phyloP scores from a whole-genome alignment of 371 early-diverging fungal genomes.

The Mucor plumbeus region DNA sequence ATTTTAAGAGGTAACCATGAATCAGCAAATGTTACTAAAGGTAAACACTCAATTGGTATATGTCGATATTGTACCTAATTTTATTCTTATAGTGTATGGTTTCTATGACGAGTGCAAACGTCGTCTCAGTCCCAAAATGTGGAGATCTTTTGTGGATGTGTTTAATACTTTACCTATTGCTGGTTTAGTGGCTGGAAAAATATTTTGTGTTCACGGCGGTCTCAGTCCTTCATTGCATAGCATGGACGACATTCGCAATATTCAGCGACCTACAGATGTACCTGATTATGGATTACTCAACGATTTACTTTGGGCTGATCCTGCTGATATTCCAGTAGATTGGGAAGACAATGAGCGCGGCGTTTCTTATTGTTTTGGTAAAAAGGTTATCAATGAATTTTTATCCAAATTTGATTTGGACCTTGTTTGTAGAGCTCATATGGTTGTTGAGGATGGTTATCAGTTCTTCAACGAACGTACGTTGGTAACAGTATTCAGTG shows the following conservation, averaged over 20 bases:
- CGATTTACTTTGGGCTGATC: conserved; percentile 95
- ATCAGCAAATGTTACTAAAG: conserved; percentile 91
- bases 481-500: conserved; percentile 97
- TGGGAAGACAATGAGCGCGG: conserved; percentile 99
- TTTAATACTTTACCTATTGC: conserved; percentile 98
- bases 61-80: neutral
- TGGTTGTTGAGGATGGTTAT: conserved; percentile 99
- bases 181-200: conserved; percentile 95
- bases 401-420: conserved; percentile 82
- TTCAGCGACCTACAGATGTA: conserved; percentile 94
- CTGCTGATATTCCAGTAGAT: conserved; percentile 74
- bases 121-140: conserved; percentile 90
- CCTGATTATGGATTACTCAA: conserved; percentile 92
- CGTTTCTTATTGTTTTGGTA: conserved; percentile 95
- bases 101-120: conserved; percentile 99
- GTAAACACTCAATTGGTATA: neutral
- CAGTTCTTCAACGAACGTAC: conserved; percentile 97
- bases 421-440: conserved; percentile 95
- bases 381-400: conserved; percentile 87
- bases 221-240: conserved; percentile 84
- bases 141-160: conserved; percentile 98
- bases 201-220: conserved; percentile 99
- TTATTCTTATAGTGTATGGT: conserved; percentile 81
- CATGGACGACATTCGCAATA: conserved; percentile 93
- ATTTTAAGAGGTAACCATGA: conserved; percentile 98